Conservation (phyloP, 2,329 filamentous ascomycete species). For the Raffaelea arxii region DNA sequence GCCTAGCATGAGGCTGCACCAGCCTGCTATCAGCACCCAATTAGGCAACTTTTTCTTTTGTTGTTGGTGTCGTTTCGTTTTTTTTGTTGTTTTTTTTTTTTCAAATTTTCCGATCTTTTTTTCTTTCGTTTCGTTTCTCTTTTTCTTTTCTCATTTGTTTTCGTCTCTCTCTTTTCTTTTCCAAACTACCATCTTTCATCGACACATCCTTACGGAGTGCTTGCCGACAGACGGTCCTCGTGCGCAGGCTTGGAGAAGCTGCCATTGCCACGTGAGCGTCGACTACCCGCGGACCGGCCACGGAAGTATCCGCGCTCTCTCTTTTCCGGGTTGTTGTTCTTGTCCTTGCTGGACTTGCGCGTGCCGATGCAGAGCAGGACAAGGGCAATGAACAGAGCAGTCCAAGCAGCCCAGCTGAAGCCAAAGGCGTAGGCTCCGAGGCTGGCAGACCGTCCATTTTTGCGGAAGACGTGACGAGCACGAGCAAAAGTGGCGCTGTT, state of each 20-base stretch:
- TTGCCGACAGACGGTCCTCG: conserved; percentile 6
- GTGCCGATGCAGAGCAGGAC: conserved; percentile 59
- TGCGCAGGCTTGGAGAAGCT: conserved; percentile 13
- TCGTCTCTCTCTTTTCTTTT: neutral
- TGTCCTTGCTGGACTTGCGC: conserved; percentile 18
- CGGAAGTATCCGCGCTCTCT: conserved; percentile 1
- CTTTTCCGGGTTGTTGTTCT: neutral
- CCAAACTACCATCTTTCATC: neutral
- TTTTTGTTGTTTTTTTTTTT: neutral
- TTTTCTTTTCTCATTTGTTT: neutral
- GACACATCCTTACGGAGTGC: conserved; percentile 3
- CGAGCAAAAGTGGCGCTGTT: conserved; percentile 51
- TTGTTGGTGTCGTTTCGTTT: neutral
- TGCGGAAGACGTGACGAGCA: conserved; percentile 56
- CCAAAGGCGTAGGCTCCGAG: conserved; percentile 63
- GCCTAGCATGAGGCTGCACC: too few relatives aligned
- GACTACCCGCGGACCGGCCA: neutral
- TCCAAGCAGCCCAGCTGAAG: conserved; percentile 67
- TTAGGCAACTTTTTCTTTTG: too few relatives aligned
- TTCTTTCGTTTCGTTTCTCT: neutral
- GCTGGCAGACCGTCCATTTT: conserved; percentile 42
- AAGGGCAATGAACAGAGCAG: conserved; percentile 54
- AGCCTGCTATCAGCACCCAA: too few relatives aligned
- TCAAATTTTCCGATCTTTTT: neutral
- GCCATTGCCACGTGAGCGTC: conserved; percentile 7